Evolutionary conservation across 306 rosid species (phyloP).

Genomic region (Hylodesmum podocarpum): DNA sequence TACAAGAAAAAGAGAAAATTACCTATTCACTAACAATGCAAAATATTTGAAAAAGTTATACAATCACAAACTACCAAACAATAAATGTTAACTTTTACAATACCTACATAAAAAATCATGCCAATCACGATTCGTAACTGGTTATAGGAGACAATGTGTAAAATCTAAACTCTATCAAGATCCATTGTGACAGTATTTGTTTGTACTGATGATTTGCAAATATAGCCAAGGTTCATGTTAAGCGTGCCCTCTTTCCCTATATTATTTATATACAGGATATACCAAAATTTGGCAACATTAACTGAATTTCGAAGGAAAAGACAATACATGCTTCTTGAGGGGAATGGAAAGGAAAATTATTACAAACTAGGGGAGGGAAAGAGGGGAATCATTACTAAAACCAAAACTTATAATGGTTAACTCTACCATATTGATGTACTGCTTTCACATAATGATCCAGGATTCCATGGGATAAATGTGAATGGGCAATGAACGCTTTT

Average conservation of each 20-base stretch:
- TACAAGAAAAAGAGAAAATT: too few relatives aligned
- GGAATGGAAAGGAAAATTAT: neutral
- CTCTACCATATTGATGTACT: neutral
- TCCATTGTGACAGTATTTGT: too few relatives aligned
- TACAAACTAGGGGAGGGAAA: neutral
- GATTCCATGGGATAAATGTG: too few relatives aligned
- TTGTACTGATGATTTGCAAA: neutral
- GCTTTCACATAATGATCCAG: neutral
- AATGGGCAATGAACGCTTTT: neutral
- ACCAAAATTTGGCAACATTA: neutral
- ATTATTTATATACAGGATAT: too few relatives aligned
- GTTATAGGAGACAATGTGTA: too few relatives aligned
- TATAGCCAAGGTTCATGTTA: neutral
- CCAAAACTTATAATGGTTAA: neutral
- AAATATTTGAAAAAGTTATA: too few relatives aligned
- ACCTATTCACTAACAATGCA: too few relatives aligned
- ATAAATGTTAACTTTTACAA: too few relatives aligned
- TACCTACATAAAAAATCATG: too few relatives aligned
- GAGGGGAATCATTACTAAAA: neutral
- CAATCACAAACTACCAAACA: too few relatives aligned
- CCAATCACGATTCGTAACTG: too few relatives aligned
- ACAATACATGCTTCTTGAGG: neutral
- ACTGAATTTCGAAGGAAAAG: neutral
- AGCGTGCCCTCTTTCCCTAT: neutral
- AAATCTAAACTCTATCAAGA: too few relatives aligned